A percentile compares a stretch with the other conserved stretches of the same genome.
Conservation (phyloP, 345 rosid genomes). For the Melastoma malabathricum region DNA sequence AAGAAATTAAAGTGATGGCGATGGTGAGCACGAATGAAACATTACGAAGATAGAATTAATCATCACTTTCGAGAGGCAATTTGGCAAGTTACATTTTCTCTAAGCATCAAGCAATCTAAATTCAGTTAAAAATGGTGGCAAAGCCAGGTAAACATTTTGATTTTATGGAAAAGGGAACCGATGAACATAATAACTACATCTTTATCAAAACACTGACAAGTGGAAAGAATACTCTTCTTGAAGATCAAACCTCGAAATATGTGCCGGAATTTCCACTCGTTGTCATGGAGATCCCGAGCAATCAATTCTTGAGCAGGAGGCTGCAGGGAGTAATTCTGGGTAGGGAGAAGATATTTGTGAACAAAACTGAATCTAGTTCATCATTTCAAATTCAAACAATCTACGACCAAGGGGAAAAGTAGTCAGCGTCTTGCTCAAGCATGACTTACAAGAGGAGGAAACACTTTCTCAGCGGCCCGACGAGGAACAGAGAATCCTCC, state of each 20-base stretch:
- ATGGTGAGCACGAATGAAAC: too few relatives aligned
- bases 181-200: too few relatives aligned
- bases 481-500: slow-evolving; percentile 55
- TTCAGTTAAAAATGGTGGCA: too few relatives aligned
- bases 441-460: slow-evolving; percentile 38
- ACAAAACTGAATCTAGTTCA: background rate
- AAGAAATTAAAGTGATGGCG: too few relatives aligned
- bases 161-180: too few relatives aligned
- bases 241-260: slow-evolving; percentile 25
- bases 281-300: slow-evolving; percentile 40
- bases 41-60: too few relatives aligned
- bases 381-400: background rate
- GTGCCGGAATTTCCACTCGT: slow-evolving; percentile 40
- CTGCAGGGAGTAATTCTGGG: slow-evolving; percentile 24
- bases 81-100: too few relatives aligned
- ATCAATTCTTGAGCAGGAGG: slow-evolving; percentile 35
- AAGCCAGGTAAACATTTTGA: too few relatives aligned
- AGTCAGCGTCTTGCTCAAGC: background rate
- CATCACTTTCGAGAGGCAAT: too few relatives aligned
- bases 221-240: too few relatives aligned
- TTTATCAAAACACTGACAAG: too few relatives aligned
- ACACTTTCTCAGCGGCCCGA: slow-evolving; percentile 44
- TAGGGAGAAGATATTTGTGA: background rate
- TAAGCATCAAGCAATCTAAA: too few relatives aligned
- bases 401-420: background rate